Conservation (phyloP, 73 alveolate genomes). For the Effrenium voratum region DNA sequence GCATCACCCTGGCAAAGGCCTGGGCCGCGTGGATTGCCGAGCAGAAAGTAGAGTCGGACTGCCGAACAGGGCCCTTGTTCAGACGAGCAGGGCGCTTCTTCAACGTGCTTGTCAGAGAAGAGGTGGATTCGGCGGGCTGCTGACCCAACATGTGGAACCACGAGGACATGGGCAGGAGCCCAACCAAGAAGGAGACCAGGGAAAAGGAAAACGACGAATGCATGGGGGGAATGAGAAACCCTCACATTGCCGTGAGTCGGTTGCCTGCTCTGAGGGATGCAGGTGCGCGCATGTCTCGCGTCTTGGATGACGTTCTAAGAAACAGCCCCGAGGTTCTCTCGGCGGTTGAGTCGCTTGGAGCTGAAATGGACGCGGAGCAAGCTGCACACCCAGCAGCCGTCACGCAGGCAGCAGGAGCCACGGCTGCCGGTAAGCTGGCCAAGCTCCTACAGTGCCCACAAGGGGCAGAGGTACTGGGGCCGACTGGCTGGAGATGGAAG, state of each 20-base stretch:
- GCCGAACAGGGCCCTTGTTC: no score
- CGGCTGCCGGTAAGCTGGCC: not conserved
- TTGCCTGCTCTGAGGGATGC: not conserved
- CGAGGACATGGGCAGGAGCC: not conserved
- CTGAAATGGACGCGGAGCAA: not conserved
- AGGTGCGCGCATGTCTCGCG: not conserved
- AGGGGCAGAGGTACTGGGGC: not conserved
- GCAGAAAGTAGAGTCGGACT: no score
- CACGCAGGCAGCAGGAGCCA: not conserved
- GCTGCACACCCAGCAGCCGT: not conserved
- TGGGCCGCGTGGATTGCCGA: no score
- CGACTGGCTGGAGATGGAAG: slow-evolving; percentile 5
- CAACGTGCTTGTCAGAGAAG: not conserved
- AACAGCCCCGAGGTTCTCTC: no score
- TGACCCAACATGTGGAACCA: not conserved
- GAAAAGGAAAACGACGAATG: not conserved
- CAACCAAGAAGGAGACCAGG: not conserved
- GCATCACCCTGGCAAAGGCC: no score
- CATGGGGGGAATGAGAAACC: slow-evolving; percentile 17
- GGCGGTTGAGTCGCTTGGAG: not conserved
- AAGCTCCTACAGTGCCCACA: not conserved
- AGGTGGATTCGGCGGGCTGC: no score
- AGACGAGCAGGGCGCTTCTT: no score
- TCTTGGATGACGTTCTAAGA: slow-evolving; percentile 3
- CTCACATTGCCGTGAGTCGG: not conserved